Conservation (phyloP, 352 stramenopile genomes). For the Pythium graminicola region DNA sequence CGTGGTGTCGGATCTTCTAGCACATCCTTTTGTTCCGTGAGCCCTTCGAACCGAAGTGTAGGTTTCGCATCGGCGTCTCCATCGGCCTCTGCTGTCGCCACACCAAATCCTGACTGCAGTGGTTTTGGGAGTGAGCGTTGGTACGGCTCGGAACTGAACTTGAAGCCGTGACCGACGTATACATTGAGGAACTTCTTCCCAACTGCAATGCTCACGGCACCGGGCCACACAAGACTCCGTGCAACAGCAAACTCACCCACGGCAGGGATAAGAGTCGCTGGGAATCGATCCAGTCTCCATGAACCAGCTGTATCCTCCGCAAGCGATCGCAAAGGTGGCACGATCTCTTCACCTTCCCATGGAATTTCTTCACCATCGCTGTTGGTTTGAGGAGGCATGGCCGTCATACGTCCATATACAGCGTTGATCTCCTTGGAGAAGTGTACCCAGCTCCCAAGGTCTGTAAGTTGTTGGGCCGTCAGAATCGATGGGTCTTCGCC, state of each 20-base stretch:
- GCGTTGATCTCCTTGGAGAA: constrained; percentile 85
- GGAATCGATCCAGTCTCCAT: constrained; percentile 73
- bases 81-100: constrained; percentile 31
- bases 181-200: constrained; percentile 87
- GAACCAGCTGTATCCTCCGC: constrained; percentile 56
- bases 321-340: constrained; percentile 43
- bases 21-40: constrained; percentile 65
- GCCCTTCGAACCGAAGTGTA: constrained; percentile 45
- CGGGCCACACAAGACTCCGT: constrained; percentile 78
- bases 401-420: constrained; percentile 61
- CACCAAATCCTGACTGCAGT: constrained; percentile 44
- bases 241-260: constrained; percentile 61
- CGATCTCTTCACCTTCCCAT: constrained; percentile 63
- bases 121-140: constrained; percentile 45
- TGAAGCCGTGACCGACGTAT: constrained; percentile 84
- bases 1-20: constrained; percentile 71
- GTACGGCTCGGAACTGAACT: constrained; percentile 56
- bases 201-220: constrained; percentile 77
- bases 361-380: constrained; percentile 64
- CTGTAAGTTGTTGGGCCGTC: constrained; percentile 56
- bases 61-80: constrained; percentile 28
- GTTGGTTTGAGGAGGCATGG: constrained; percentile 66
- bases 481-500: constrained; percentile 75
- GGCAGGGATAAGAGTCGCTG: constrained; percentile 52
- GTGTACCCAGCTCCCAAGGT: constrained; percentile 80